Percentiles rank a stretch among this genome's conserved stretches.
Conservation (phyloP, 2,329 filamentous ascomycete genomes). For the Colletotrichum orchidophilum region DNA sequence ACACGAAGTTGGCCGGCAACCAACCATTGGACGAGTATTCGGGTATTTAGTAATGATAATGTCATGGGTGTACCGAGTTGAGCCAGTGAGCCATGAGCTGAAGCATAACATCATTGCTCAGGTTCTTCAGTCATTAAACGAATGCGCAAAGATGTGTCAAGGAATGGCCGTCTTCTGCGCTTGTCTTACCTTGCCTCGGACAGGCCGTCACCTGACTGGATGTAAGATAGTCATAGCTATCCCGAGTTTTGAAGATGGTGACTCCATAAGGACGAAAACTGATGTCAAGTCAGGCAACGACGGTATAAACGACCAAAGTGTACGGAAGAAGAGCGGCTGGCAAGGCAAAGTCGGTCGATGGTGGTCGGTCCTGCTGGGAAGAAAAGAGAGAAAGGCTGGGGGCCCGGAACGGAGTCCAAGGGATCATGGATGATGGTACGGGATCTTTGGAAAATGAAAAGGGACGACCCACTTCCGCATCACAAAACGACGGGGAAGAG, state of each 20-base stretch:
- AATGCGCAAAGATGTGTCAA: slow-evolving; percentile 22
- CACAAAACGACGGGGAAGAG: background rate
- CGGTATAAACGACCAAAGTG: background rate
- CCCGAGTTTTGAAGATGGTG: background rate
- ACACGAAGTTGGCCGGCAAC: slow-evolving; percentile 10
- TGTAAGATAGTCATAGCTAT: slow-evolving; percentile 1
- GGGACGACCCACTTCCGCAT: background rate
- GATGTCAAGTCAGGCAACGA: background rate
- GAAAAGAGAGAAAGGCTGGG: background rate
- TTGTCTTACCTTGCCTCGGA: slow-evolving; percentile 1
- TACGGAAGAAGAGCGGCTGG: background rate
- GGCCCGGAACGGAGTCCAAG: background rate
- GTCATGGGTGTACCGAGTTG: slow-evolving; percentile 37
- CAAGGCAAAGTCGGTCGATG: background rate
- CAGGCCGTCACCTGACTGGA: slow-evolving; percentile 17
- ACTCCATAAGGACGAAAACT: background rate
- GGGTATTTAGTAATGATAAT: slow-evolving; percentile 51
- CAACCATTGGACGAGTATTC: slow-evolving; percentile 47
- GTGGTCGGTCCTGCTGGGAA: background rate
- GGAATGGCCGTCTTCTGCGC: slow-evolving; percentile 21
- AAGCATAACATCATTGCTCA: slow-evolving; percentile 24
- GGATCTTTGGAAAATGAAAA: background rate
- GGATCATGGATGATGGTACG: background rate
- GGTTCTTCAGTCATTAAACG: slow-evolving; percentile 13
- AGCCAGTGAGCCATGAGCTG: slow-evolving; percentile 12